Percentiles rank a stretch among this genome's conserved stretches.
These are phyloP conservation scores for Plasmodium adleri DNA, from an alignment of 169 alveolate genomes.

Conservation along the genomic window DNA sequence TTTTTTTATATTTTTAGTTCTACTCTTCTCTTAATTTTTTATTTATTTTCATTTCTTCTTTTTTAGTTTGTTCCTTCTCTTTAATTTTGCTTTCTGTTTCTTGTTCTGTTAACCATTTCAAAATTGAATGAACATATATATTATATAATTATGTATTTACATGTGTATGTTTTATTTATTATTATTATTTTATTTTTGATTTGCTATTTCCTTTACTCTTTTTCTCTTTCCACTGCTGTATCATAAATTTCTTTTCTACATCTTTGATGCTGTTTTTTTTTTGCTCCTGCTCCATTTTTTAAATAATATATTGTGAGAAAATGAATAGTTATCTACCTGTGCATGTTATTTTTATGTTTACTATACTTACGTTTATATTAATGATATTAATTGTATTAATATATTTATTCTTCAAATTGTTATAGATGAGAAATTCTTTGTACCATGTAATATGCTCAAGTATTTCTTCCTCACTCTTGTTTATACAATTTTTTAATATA, in stretches of 20 bases:
- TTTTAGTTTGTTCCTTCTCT: slow-evolving; percentile 39
- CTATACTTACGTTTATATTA: slow-evolving; percentile 35
- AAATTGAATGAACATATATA: neutral
- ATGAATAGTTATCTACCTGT: neutral
- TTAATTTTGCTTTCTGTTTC: slow-evolving; percentile 40
- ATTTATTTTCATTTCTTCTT: slow-evolving; percentile 56
- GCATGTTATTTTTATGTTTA: slow-evolving; percentile 3
- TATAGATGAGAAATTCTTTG: slow-evolving; percentile 15
- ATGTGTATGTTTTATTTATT: neutral
- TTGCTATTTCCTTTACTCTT: slow-evolving; percentile 11
- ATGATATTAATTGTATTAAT: slow-evolving; percentile 45
- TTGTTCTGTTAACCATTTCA: slow-evolving; percentile 20
- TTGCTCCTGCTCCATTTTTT: slow-evolving; percentile 33
- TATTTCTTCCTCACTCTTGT: slow-evolving; percentile 47
- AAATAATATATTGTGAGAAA: neutral
- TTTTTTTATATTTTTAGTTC: neutral
- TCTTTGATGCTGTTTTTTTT: slow-evolving; percentile 40
- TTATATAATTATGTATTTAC: neutral
- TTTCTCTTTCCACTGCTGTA: slow-evolving; percentile 55
- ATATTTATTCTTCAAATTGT: slow-evolving; percentile 34
- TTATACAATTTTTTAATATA: slow-evolving; percentile 34
- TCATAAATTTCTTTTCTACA: slow-evolving; percentile 57
- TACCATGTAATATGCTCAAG: slow-evolving; percentile 47
- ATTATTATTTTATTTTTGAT: neutral
- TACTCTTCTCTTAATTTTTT: slow-evolving; percentile 66